Conservation (phyloP, 192 early-diverging fungal genomes). For the Backusella tuberculispora region DNA sequence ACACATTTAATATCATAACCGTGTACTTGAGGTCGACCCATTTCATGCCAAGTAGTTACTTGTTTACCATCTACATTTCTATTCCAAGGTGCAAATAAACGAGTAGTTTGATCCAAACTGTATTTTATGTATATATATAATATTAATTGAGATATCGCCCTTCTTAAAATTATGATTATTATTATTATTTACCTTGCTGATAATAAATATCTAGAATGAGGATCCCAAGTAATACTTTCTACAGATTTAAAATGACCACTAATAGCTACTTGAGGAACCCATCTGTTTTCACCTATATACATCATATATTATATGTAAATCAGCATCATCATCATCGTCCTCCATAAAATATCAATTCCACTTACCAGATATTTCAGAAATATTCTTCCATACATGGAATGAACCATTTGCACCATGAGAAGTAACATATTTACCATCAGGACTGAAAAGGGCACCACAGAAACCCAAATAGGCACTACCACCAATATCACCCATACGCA, state of each 20-base stretch:
- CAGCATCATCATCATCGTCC: background rate
- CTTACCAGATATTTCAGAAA: conserved; percentile 40
- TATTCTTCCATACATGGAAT: conserved; percentile 80
- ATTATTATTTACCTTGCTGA: conserved; percentile 59
- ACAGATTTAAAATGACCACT: conserved; percentile 86
- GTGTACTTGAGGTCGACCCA: conserved; percentile 94
- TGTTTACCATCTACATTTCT: conserved; percentile 21
- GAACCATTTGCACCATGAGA: conserved; percentile 85
- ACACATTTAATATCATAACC: conserved; percentile 93
- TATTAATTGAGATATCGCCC: background rate
- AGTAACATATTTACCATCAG: conserved; percentile 65
- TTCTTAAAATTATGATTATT: background rate
- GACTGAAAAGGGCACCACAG: conserved; percentile 74
- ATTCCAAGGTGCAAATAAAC: conserved; percentile 81
- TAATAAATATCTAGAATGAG: conserved; percentile 70
- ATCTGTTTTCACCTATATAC: conserved; percentile 49
- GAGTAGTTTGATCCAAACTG: conserved; percentile 87
- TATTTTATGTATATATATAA: background rate
- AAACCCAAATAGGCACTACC: conserved; percentile 77
- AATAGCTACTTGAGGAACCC: conserved; percentile 73
- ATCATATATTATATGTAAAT: background rate
- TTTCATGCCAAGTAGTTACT: conserved; percentile 81
- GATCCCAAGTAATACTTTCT: conserved; percentile 84
- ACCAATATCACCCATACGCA: conserved; percentile 90
- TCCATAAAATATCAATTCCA: background rate